Evolutionary conservation across 2,329 filamentous ascomycete species (phyloP).

Genomic region (Albophoma yamanashiensis): DNA sequence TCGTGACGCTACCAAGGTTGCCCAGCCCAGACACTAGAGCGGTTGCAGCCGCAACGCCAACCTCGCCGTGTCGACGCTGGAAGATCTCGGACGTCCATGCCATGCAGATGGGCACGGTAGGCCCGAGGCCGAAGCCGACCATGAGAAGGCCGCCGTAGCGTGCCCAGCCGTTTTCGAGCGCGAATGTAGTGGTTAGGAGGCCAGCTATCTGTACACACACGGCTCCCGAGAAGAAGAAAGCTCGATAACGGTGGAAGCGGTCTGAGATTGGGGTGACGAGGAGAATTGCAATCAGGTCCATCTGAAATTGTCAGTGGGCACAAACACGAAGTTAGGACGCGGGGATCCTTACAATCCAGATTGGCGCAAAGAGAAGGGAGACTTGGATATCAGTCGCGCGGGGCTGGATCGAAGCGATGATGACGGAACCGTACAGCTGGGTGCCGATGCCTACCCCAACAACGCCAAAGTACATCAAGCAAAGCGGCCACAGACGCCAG

Average conservation of each 20-base stretch:
- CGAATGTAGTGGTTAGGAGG: conserved; percentile 69
- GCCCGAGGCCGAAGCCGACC: conserved; percentile 82
- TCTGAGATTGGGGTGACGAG: conserved; percentile 79
- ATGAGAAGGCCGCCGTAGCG: conserved; percentile 83
- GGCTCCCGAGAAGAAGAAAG: conserved; percentile 70
- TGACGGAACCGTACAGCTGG: conserved; percentile 78
- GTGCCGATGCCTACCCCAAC: conserved; percentile 87
- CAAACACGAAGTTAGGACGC: neutral
- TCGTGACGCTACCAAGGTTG: conserved; percentile 76
- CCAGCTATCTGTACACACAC: conserved; percentile 73
- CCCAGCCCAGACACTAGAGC: conserved; percentile 80
- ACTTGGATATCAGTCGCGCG: conserved; percentile 62
- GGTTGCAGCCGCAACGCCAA: conserved; percentile 77
- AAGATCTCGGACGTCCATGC: conserved; percentile 89
- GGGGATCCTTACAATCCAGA: conserved; percentile 64
- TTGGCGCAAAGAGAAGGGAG: conserved; percentile 77
- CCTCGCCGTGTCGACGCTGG: conserved; percentile 78
- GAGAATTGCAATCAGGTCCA: conserved; percentile 81
- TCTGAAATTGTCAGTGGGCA: conserved; percentile 32
- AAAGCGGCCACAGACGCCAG: conserved; percentile 80
- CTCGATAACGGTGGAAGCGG: conserved; percentile 70
- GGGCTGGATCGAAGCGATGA: conserved; percentile 71
- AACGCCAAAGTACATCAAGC: conserved; percentile 90
- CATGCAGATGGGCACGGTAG: conserved; percentile 89
- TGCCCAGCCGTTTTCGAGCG: conserved; percentile 61